Base-by-base conservation (phyloP, 225 moss, liverwort and hornwort species). In the Ulota crispa region DNA sequence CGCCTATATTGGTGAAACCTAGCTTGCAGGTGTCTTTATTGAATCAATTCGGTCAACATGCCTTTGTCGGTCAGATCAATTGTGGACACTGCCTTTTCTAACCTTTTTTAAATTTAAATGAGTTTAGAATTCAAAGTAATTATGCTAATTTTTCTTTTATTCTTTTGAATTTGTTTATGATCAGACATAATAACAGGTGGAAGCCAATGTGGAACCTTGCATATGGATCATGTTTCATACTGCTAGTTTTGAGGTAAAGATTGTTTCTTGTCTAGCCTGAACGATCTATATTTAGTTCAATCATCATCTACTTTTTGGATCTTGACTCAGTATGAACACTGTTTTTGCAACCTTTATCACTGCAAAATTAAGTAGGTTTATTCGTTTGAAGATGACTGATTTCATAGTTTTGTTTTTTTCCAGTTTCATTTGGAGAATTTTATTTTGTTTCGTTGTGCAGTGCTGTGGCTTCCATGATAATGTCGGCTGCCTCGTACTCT, bases 401-500 rank as follows among this genome's bases (percentile, higher is more conserved):
- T 72, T 60, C 43, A 60, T 64, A 28, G 24, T 78, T 27, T 28
- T 50, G 50, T 16, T 18, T 21, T 60, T 21, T 3, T 73, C 42
- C 20, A 78, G 43, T 56, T 64, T n/a, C 28, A 45, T 50, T 43
- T n/a, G 24, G 41, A 50, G 52, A 61, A 2, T 52, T 55, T 65
- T 42, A 1, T 59, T 78, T 4, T 0, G 26, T 53, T 78, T 65
- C 41, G 18, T 65, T 74, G 63, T 84, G 70, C 87, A 95, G 98
- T 87, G 90, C 83, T 78, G 89, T 85, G 67, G 72, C 90, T 81
- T 89, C 98, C 34, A 64, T 94, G 80, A 87, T 92, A 45, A 99
- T 99, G 90, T 83, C 95, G 63, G 71, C 84, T 71, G 99, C 96
- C n/a, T 94, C 99, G 45, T 94, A 99, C 83, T 87, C 92, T 31